Evolutionary conservation across 352 stramenopile genomes (phyloP).

Genomic region (Phytopythium oedochilum): DNA sequence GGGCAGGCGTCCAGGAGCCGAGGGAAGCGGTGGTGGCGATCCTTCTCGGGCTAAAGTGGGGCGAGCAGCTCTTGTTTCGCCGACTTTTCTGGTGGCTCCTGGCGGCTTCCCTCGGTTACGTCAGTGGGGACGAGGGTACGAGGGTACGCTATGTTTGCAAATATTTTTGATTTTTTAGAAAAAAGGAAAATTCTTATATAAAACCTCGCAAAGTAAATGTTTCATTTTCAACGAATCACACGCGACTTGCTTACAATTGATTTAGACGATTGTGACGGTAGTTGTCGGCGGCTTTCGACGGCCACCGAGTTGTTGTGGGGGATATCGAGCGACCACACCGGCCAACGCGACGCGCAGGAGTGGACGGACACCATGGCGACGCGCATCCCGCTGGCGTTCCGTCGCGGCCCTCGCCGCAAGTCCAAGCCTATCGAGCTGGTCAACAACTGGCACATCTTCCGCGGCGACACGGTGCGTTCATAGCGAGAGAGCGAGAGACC

Average conservation of each 20-base stretch:
- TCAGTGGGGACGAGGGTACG: no score
- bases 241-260: no score
- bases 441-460: slow-evolving; percentile 76
- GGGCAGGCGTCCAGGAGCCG: no score
- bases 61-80: slow-evolving; percentile 9
- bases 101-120: background rate
- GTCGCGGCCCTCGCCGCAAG: slow-evolving; percentile 68
- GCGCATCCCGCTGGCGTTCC: slow-evolving; percentile 77
- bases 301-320: background rate
- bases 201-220: no score
- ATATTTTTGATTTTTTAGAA: no score
- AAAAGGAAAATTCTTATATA: no score
- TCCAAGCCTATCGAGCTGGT: slow-evolving; percentile 78
- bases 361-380: slow-evolving; percentile 46
- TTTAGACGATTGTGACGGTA: background rate
- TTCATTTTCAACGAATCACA: background rate
- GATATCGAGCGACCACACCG: no score
- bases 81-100: slow-evolving; percentile 41
- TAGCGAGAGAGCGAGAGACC: no score
- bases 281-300: background rate
- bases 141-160: background rate
- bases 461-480: slow-evolving; percentile 68
- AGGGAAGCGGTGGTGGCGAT: background rate
- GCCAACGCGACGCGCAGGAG: background rate
- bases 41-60: background rate